Conservation (phyloP, 768 basidiomycete species). For the Termitomyces sp. region DNA sequence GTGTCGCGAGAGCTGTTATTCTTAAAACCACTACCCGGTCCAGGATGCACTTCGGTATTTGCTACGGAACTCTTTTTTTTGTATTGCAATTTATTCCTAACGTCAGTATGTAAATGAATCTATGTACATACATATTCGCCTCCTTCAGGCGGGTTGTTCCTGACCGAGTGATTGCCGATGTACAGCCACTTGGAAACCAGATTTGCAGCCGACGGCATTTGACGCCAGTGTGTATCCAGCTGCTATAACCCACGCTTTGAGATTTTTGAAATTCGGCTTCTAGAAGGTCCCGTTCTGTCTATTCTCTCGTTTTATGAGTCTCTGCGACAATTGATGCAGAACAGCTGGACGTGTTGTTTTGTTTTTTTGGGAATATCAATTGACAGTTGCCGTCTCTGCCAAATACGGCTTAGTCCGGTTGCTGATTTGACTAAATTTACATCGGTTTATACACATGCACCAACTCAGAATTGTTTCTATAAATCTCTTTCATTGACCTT, state of each 20-base stretch:
- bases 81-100: not conserved
- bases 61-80: not conserved
- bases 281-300: not conserved
- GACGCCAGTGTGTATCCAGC: not conserved
- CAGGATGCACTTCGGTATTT: not conserved
- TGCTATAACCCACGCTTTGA: not conserved
- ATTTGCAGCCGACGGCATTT: not conserved
- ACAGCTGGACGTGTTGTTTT: not conserved
- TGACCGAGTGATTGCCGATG: conserved; percentile 6
- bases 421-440: conserved; percentile 10
- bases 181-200: conserved; percentile 6
- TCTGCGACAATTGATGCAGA: not conserved
- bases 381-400: conserved; percentile 14
- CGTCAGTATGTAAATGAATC: no score
- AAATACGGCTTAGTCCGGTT: conserved; percentile 12
- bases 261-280: not conserved
- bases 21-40: not conserved
- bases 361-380: not conserved
- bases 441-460: not conserved
- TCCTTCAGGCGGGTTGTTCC: not conserved
- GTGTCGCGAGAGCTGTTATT: not conserved
- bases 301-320: not conserved
- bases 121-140: not conserved
- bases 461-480: not conserved
- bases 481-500: not conserved